Evolutionary conservation across 1,284 basidiomycete species (phyloP).

Genomic region (Pseudozyma pruni): DNA sequence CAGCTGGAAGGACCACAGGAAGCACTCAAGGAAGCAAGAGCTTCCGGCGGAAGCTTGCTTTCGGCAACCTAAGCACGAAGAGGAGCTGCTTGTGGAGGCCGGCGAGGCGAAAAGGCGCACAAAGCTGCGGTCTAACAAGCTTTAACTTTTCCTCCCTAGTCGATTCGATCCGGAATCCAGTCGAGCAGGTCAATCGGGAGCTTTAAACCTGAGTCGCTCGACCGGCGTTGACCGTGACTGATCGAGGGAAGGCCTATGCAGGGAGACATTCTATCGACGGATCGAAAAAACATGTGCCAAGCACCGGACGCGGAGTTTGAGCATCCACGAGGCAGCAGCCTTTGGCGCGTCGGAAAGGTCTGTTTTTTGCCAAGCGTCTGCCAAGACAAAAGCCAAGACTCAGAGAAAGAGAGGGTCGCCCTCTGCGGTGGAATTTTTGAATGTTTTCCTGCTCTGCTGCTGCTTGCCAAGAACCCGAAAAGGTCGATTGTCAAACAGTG

Average conservation of each 20-base stretch:
- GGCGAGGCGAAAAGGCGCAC: too few relatives aligned
- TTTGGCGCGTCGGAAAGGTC: not conserved
- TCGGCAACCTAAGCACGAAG: too few relatives aligned
- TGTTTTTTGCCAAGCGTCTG: conserved; percentile 30
- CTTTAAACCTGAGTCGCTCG: too few relatives aligned
- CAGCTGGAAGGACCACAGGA: too few relatives aligned
- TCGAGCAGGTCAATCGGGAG: too few relatives aligned
- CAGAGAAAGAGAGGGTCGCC: not conserved
- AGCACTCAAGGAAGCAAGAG: too few relatives aligned
- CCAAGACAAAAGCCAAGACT: conserved; percentile 32
- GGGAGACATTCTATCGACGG: conserved; percentile 4
- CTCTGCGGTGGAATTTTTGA: not conserved
- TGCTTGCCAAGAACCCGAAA: not conserved
- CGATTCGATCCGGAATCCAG: too few relatives aligned
- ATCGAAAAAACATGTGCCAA: conserved; percentile 27
- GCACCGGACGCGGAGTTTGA: conserved; percentile 7
- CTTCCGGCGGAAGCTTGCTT: too few relatives aligned
- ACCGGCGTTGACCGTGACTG: too few relatives aligned
- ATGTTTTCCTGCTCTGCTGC: not conserved
- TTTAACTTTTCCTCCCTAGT: too few relatives aligned
- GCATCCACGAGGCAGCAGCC: not conserved
- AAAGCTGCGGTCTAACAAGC: too few relatives aligned
- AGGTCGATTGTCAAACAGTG: conserved; percentile 32
- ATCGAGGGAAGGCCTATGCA: conserved; percentile 9
- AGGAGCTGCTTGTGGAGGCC: too few relatives aligned